Base-by-base conservation (phyloP, 805 yeast species). In the Candida caryicola region DNA sequence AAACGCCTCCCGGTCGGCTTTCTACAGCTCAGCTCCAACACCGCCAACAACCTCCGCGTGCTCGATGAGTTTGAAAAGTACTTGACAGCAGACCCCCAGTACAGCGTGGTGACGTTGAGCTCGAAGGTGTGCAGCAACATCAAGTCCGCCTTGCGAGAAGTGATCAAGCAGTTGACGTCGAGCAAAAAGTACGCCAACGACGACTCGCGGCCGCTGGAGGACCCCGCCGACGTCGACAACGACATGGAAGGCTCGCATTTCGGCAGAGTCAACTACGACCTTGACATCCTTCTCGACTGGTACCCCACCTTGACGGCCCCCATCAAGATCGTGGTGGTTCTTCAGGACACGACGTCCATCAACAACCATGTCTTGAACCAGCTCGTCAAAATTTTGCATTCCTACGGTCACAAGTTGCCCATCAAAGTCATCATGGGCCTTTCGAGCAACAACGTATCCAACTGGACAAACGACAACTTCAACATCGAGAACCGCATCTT, bases 301-400 rank as follows among this genome's bases (percentile, higher is more conserved):
- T 59, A 49, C 31, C 41, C 41, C 9, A 14, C 23, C 31, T 46
- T 15, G 46, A 49, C 31, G n/a, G 9, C 19, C 29, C 21, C 42
- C 29, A 31, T 46, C 6, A 46, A 57, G 4, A 44, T 61, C 6
- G 49, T 57, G 5, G 45, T 68, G 5, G 49, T 66, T 12, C 36
- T 68, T n/a, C 69, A 66, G 42, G 73, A 69, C 41, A 50, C 66
- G 18, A 64, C 62, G 39, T 55, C 69, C 5, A 51, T 66, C 13
- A 55, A 50, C 36, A 51, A 53, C 32, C 69, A 63, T 31, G 59
- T 60, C 2, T 37, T 67, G 13, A 66, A 67, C 46, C 71, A 60
- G 37, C 44, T 68, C 25, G 21, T 69, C 10, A 62, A 60, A 37
- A 44, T 62, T 6, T 39, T 67, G 14, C 53, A 58, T 23, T 50